phyloP scores from a whole-genome alignment of 345 rosid species.

The Rhodamnia rubescens region DNA sequence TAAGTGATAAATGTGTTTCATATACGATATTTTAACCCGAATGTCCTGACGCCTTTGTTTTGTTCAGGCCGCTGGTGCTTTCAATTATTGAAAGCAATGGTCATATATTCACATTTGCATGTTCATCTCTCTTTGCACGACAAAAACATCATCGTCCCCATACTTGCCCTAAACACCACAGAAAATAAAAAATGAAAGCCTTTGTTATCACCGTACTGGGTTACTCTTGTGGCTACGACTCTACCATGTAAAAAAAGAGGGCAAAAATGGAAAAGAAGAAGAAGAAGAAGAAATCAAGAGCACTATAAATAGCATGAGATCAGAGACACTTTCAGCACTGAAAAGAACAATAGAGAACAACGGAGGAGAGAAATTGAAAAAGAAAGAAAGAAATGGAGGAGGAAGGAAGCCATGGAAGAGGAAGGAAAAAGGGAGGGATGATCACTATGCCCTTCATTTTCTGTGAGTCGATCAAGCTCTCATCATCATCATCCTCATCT shows the following conservation, averaged over 20 bases:
- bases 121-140: background rate
- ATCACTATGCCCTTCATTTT: constrained; percentile 75
- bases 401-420: constrained; percentile 19
- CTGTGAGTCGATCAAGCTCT: constrained; percentile 16
- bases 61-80: background rate
- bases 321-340: background rate
- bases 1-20: background rate
- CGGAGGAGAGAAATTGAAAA: background rate
- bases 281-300: background rate
- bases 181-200: background rate
- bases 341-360: background rate
- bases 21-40: background rate
- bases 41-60: background rate
- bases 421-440: constrained; percentile 45
- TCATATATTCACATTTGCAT: background rate
- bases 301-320: background rate
- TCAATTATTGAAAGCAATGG: background rate
- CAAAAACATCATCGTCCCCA: background rate
- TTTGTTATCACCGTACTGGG: background rate
- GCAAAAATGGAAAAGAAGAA: background rate
- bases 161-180: background rate
- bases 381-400: constrained; percentile 2
- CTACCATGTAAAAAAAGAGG: background rate
- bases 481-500: background rate
- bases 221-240: background rate